A percentile compares a stretch with the other conserved stretches of the same genome.
Evolutionary conservation across 78 protist species (phyloP).

Genomic region (Cyanophora paradoxa): DNA sequence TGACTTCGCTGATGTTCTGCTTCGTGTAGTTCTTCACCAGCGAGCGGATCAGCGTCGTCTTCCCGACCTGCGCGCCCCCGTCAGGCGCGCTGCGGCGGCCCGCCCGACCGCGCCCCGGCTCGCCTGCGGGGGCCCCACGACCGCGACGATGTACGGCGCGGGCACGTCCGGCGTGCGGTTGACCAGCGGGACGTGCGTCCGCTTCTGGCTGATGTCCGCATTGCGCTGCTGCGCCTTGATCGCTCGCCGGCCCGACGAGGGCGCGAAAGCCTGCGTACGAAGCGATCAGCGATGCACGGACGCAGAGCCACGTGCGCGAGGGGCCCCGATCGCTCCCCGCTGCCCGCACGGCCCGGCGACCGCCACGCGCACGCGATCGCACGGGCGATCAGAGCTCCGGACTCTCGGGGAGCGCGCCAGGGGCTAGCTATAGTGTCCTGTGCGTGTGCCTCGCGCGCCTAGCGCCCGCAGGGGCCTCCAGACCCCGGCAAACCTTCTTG

Average conservation of each 20-base stretch:
- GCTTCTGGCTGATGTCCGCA: neutral
- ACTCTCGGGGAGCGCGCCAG: neutral
- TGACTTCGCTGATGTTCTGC: slow-evolving; percentile 63
- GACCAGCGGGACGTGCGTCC: slow-evolving; percentile 63
- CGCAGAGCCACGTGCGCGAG: neutral
- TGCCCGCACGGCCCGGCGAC: neutral
- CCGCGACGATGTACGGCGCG: slow-evolving; percentile 86
- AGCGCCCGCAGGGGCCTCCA: too few species aligned
- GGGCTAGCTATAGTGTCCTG: neutral
- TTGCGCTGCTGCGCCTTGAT: neutral
- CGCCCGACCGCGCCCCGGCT: slow-evolving; percentile 25
- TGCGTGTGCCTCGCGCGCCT: too few species aligned
- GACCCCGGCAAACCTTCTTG: too few species aligned
- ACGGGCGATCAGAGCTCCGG: neutral
- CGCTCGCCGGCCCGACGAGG: neutral
- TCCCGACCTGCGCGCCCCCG: slow-evolving; percentile 60
- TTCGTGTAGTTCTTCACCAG: slow-evolving; percentile 89
- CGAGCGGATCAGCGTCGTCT: slow-evolving; percentile 91
- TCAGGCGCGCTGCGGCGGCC: neutral
- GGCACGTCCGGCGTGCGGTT: slow-evolving; percentile 66
- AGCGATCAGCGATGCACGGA: neutral
- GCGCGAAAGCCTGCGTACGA: neutral
- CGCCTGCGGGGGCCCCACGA: slow-evolving; percentile 95
- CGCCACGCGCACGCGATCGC: neutral
- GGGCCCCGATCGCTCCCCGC: neutral